phyloP scores from a whole-genome alignment of 495 filamentous ascomycete genomes.

The Talaromyces adpressus region DNA sequence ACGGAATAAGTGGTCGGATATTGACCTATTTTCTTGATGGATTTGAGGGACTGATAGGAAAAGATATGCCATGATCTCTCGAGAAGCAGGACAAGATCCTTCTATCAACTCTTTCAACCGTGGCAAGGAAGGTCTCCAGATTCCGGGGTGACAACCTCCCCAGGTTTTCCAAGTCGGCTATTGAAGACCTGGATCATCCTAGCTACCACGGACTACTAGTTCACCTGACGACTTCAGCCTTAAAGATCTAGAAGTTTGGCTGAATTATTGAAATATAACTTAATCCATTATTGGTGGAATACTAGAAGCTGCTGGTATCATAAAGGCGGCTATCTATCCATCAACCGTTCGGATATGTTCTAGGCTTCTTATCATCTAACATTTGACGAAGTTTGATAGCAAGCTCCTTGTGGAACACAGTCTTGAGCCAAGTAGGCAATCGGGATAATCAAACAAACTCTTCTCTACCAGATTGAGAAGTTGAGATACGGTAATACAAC shows the following conservation, averaged over 20 bases:
- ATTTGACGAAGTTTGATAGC: no score
- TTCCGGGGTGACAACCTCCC: background rate
- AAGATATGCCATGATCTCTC: background rate
- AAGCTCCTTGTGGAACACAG: no score
- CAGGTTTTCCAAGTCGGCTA: background rate
- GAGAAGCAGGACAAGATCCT: background rate
- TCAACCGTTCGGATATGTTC: background rate
- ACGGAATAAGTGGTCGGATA: background rate
- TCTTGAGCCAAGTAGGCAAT: no score
- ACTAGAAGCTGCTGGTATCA: background rate
- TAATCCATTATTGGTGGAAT: background rate
- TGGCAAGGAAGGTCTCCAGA: background rate
- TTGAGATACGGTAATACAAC: no score
- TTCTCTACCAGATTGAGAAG: no score
- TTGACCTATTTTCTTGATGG: background rate
- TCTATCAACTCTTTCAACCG: background rate
- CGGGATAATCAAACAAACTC: no score
- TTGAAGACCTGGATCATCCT: background rate
- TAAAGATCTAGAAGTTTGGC: background rate
- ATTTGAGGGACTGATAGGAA: background rate
- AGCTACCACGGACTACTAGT: no score
- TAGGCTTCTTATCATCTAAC: no score
- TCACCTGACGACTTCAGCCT: no score
- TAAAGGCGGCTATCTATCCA: no score
- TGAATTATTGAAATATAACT: background rate